Conservation (phyloP, 352 stramenopile genomes). For the Phytophthora brassicae region DNA sequence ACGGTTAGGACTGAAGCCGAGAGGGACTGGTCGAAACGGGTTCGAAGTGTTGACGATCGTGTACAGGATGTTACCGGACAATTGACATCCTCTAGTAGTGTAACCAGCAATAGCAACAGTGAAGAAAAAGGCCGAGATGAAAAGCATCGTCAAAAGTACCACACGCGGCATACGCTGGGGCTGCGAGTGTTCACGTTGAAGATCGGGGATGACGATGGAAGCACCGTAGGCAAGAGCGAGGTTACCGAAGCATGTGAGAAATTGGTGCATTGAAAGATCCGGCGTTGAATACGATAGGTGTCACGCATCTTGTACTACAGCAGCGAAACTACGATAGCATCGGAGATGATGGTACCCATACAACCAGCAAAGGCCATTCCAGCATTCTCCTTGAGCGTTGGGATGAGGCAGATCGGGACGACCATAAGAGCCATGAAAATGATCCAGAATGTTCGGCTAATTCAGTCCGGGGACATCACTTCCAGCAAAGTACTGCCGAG, state of each 20-base stretch:
- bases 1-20: constrained; percentile 25
- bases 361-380: constrained; percentile 16
- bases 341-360: constrained; percentile 26
- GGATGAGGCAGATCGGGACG: constrained; percentile 16
- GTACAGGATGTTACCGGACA: constrained; percentile 28
- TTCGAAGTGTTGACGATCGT: constrained; percentile 24
- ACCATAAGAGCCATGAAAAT: constrained; percentile 30
- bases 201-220: constrained; percentile 21
- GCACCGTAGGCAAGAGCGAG: constrained; percentile 22
- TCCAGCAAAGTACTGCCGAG: constrained; percentile 22
- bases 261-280: constrained; percentile 18
- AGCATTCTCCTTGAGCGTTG: constrained; percentile 24
- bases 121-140: constrained; percentile 26
- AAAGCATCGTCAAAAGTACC: constrained; percentile 14
- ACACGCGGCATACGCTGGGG: constrained; percentile 23
- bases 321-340: constrained; percentile 18
- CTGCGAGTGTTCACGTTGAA: constrained; percentile 22
- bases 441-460: constrained; percentile 31
- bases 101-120: constrained; percentile 16
- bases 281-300: constrained; percentile 16
- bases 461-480: constrained; percentile 22
- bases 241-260: constrained; percentile 25
- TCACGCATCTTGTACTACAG: constrained; percentile 26
- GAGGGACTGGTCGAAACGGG: constrained; percentile 10
- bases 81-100: constrained; percentile 20